phyloP scores from a whole-genome alignment of 2,329 filamentous ascomycete species.

The Aspergillus awamori region DNA sequence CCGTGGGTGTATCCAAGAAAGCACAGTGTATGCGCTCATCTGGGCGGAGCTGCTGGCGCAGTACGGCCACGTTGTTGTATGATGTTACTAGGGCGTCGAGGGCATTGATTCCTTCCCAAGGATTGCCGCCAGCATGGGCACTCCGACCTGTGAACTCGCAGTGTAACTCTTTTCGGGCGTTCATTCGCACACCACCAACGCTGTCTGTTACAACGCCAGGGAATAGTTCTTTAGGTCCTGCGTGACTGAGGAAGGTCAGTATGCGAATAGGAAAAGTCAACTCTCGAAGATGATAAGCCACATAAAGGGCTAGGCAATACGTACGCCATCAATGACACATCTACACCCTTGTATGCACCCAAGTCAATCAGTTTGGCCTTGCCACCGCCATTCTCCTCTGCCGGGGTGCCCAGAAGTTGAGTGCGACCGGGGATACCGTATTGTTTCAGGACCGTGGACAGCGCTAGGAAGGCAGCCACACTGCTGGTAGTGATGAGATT shows the following conservation, averaged over 20 bases:
- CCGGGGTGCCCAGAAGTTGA: slow-evolving; percentile 44
- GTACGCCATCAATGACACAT: slow-evolving; percentile 51
- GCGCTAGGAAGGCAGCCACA: slow-evolving; percentile 48
- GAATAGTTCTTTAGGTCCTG: slow-evolving; percentile 31
- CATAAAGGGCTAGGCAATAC: neutral
- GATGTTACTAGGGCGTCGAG: slow-evolving; percentile 59
- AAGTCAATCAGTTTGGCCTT: slow-evolving; percentile 48
- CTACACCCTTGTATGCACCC: slow-evolving; percentile 46
- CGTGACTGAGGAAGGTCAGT: slow-evolving; percentile 25
- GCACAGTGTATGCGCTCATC: slow-evolving; percentile 58
- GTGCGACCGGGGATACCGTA: slow-evolving; percentile 43
- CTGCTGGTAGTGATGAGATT: slow-evolving; percentile 43
- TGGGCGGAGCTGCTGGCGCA: slow-evolving; percentile 60
- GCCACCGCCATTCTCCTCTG: slow-evolving; percentile 44
- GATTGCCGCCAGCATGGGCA: slow-evolving; percentile 60
- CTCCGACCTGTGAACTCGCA: slow-evolving; percentile 54
- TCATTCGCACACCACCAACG: slow-evolving; percentile 34
- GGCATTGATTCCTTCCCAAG: slow-evolving; percentile 63
- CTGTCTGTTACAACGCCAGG: slow-evolving; percentile 26
- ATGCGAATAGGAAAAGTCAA: too few species aligned
- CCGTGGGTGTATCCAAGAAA: slow-evolving; percentile 56
- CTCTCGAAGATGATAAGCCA: too few species aligned
- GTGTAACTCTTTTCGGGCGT: slow-evolving; percentile 39
- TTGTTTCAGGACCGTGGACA: slow-evolving; percentile 49
- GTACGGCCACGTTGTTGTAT: slow-evolving; percentile 50